Evolutionary conservation across 2,329 filamentous ascomycete genomes (phyloP).

Genomic region (Stylonectria norvegica): DNA sequence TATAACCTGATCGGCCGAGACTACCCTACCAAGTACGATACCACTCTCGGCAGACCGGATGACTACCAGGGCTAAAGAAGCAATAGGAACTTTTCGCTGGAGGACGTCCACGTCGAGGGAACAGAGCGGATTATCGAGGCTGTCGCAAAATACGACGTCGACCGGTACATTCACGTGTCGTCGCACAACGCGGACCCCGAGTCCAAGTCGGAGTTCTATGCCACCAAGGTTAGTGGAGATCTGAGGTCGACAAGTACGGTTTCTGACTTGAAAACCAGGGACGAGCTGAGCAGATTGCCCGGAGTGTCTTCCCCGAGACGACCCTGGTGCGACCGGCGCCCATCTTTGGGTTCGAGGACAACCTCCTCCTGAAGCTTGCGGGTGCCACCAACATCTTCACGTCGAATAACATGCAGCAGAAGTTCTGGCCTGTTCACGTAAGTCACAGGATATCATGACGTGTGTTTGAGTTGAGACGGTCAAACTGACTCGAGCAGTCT

Average conservation of each 20-base stretch:
- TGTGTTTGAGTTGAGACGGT: background rate
- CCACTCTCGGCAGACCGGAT: background rate
- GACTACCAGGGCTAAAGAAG: constrained; percentile 17
- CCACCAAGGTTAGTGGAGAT: constrained; percentile 67
- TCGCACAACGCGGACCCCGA: constrained; percentile 83
- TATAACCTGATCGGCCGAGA: constrained; percentile 94
- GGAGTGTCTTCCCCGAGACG: constrained; percentile 91
- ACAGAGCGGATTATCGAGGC: constrained; percentile 89
- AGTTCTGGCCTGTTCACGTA: constrained; percentile 88
- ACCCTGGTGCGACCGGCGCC: constrained; percentile 94
- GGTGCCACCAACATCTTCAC: constrained; percentile 78
- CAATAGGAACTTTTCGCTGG: constrained; percentile 83
- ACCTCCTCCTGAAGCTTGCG: constrained; percentile 81
- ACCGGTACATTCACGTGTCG: constrained; percentile 94
- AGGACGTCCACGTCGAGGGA: constrained; percentile 91
- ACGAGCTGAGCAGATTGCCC: constrained; percentile 75
- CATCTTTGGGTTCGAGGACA: constrained; percentile 93
- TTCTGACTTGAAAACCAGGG: constrained; percentile 47
- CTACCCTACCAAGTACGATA: constrained; percentile 85
- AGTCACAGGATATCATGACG: constrained; percentile 19
- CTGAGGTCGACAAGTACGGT: background rate
- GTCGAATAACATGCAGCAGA: constrained; percentile 89
- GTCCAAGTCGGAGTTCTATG: constrained; percentile 84
- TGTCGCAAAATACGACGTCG: constrained; percentile 95
- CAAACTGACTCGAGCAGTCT: constrained; percentile 48